Evolutionary conservation across 306 rosid species (phyloP).

Genomic region (Prunus davidiana): DNA sequence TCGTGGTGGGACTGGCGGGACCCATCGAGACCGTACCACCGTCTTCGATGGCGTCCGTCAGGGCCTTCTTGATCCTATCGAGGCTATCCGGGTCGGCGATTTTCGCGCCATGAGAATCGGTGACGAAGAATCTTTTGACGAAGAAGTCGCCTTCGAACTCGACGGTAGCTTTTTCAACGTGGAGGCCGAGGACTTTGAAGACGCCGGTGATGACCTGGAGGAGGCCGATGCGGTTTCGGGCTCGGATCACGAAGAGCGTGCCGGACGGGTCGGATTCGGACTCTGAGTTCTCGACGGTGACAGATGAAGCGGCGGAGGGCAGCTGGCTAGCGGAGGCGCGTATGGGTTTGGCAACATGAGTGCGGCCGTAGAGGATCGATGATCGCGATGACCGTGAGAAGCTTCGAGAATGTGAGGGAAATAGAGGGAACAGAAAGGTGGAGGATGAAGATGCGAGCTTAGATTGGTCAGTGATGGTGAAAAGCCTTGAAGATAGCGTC

Average conservation of each 20-base stretch:
- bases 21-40: constrained; percentile 33
- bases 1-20: constrained; percentile 24
- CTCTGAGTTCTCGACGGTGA: constrained; percentile 35
- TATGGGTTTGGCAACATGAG: constrained; percentile 8
- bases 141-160: constrained; percentile 62
- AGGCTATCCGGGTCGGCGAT: constrained; percentile 47
- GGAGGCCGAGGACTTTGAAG: constrained; percentile 65
- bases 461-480: constrained; percentile 9
- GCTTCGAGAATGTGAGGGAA: constrained; percentile 11
- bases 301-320: constrained; percentile 28
- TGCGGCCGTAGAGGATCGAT: constrained; percentile 7
- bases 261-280: constrained; percentile 22
- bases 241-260: constrained; percentile 58
- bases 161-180: constrained; percentile 55
- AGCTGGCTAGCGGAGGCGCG: constrained; percentile 36
- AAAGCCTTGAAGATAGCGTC: constrained; percentile 30
- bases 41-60: constrained; percentile 51
- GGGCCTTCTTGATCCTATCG: constrained; percentile 55
- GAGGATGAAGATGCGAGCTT: constrained; percentile 25
- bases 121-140: constrained; percentile 53
- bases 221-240: constrained; percentile 63
- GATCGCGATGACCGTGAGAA: constrained; percentile 6
- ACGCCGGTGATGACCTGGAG: constrained; percentile 65
- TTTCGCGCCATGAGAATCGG: constrained; percentile 55
- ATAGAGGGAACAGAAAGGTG: constrained; percentile 12